A percentile compares a stretch with the other conserved stretches of the same genome.
phyloP scores from a whole-genome alignment of 2,329 filamentous ascomycete genomes.

The Ustulina deusta region DNA sequence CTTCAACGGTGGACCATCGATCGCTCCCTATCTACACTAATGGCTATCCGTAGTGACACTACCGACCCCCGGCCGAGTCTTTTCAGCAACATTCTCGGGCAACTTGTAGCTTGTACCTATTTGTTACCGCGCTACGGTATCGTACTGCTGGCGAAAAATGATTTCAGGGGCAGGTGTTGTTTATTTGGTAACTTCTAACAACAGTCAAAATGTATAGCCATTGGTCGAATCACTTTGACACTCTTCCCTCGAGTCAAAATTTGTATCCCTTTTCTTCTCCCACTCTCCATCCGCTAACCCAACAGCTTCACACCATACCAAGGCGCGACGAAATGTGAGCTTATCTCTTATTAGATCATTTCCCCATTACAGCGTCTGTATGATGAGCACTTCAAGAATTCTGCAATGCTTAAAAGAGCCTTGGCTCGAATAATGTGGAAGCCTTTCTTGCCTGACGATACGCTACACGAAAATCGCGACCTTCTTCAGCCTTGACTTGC shows the following conservation, averaged over 20 bases:
- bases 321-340: slow-evolving; percentile 23
- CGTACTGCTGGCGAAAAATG: no score
- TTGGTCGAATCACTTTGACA: no score
- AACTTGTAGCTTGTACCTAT: no score
- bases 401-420: slow-evolving; percentile 53
- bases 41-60: no score
- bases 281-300: not conserved
- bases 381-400: slow-evolving; percentile 54
- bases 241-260: not conserved
- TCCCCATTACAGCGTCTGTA: slow-evolving; percentile 13
- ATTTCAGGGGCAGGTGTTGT: not conserved
- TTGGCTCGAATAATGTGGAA: slow-evolving; percentile 48
- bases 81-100: no score
- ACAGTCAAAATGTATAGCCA: not conserved
- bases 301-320: not conserved
- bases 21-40: not conserved
- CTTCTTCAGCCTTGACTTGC: not conserved
- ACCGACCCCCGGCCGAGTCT: no score
- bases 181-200: not conserved
- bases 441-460: slow-evolving; percentile 51
- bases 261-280: not conserved
- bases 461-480: slow-evolving; percentile 20
- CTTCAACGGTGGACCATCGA: slow-evolving; percentile 8
- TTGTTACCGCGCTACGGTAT: no score
- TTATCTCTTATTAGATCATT: not conserved